Base-by-base conservation (phyloP, 768 basidiomycete genomes). In the Fistulinella prunicolor region DNA sequence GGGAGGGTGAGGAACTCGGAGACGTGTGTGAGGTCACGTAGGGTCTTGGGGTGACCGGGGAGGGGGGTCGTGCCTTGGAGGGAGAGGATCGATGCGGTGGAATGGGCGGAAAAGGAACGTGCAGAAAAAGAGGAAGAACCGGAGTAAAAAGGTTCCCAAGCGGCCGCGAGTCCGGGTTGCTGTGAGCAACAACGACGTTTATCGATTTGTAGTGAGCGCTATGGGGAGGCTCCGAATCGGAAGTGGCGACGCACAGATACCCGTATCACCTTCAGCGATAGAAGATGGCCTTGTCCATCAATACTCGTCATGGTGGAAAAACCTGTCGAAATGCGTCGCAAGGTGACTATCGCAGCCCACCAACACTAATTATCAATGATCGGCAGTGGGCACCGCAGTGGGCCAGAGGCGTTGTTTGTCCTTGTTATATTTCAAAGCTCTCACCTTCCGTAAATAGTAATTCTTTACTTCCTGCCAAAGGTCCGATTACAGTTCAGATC, bases 91-190 rank as follows among this genome's bases (percentile, higher is more conserved):
- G 87, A 86, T 10, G 84, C 79, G 23, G 88, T 85, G 1, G 90
- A 88, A 57, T 86, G 86, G 4, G n/a, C n/a, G n/a, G n/a, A n/a
- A n/a, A n/a, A n/a, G n/a, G n/a, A n/a, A n/a, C n/a, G 30, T 32
- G 85, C 84, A 10, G 88, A 89, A 58, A 91, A 86, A 7, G 86
- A 83, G 9, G 88, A 80, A 0, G 86, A 86, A 47, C 81, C 87
- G 8, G 89, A 90, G 65, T 89, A 92, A 65, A 90, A 93, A 13
- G 89, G 90, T 55, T 89, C 82, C 87, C 89, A 91, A 66, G 85
- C 78, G 54, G 75, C 79, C 3, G 86, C 82, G 41, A 92, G 66
- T 42, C 83, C 76, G 17, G 89, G 89, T 55, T 87, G 78, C 88
- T 90, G 61, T 40, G 57, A 36, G 35, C 23, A 36, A n/a, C n/a